phyloP scores from a whole-genome alignment of 1,284 basidiomycete genomes.

The Cryptococcus amylolentus region DNA sequence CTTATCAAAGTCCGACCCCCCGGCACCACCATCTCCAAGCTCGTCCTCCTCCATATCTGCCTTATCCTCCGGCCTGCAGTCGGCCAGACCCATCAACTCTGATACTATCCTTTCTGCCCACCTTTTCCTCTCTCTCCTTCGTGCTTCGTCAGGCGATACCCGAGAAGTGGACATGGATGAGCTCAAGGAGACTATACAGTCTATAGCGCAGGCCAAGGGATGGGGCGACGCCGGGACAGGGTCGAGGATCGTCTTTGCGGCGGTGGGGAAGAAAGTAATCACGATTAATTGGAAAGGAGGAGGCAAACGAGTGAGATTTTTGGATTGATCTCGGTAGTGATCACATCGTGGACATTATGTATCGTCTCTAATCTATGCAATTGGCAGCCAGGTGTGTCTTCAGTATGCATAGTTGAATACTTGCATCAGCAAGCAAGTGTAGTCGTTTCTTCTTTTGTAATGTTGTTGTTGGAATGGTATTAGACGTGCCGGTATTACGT shows the following conservation, averaged over 20 bases:
- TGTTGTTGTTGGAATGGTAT: too few species aligned
- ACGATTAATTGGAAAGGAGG: conserved; percentile 38
- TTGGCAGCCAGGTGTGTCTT: too few species aligned
- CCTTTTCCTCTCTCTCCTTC: conserved; percentile 34
- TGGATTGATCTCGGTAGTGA: conserved; percentile 6
- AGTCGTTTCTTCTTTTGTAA: too few species aligned
- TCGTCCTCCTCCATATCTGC: conserved; percentile 21
- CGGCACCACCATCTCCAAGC: conserved; percentile 33
- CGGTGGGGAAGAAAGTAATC: conserved; percentile 32
- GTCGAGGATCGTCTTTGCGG: conserved; percentile 35
- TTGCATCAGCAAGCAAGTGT: too few species aligned
- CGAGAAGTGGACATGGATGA: conserved; percentile 24
- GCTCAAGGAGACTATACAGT: conserved; percentile 30
- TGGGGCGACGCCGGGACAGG: conserved; percentile 29
- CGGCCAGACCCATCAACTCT: conserved; percentile 27
- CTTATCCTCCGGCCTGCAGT: background rate
- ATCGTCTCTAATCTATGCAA: background rate
- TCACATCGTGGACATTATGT: background rate
- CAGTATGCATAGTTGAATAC: too few species aligned
- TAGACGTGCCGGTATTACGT: too few species aligned
- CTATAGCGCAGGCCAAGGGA: conserved; percentile 28
- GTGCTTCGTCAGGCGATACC: conserved; percentile 5
- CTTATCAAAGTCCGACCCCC: conserved; percentile 30
- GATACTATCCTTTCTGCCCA: conserved; percentile 38
- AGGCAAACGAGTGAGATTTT: conserved; percentile 30